A percentile compares a stretch with the other conserved stretches of the same genome.
phyloP scores from a whole-genome alignment of 495 filamentous ascomycete genomes.

The Glutinoglossum americanum region DNA sequence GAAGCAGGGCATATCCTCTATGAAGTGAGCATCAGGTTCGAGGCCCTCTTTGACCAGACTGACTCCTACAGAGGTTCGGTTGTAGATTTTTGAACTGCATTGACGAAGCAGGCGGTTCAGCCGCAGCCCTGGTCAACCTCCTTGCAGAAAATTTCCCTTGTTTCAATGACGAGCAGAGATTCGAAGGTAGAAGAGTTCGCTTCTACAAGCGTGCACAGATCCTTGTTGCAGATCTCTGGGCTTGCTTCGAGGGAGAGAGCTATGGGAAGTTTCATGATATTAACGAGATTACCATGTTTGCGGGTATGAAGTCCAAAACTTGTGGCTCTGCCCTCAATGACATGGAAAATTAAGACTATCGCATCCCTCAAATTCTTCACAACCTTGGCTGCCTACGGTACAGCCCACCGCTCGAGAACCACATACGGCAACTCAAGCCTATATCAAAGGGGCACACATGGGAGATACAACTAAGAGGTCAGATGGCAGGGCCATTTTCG shows the following conservation, averaged over 20 bases:
- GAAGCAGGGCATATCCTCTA: slow-evolving; percentile 72
- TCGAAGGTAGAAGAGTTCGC: slow-evolving; percentile 52
- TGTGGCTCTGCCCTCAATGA: not conserved
- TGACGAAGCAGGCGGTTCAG: slow-evolving; percentile 52
- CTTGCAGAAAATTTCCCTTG: slow-evolving; percentile 61
- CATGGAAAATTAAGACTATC: slow-evolving; percentile 42
- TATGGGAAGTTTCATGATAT: slow-evolving; percentile 74
- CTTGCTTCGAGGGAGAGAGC: slow-evolving; percentile 21
- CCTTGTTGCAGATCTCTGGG: slow-evolving; percentile 54
- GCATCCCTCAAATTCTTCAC: slow-evolving; percentile 84
- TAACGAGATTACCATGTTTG: slow-evolving; percentile 92
- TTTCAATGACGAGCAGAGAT: slow-evolving; percentile 60
- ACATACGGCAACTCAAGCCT: slow-evolving; percentile 36
- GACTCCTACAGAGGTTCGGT: slow-evolving; percentile 41
- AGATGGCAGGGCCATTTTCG: slow-evolving; percentile 3
- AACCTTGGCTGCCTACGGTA: slow-evolving; percentile 64
- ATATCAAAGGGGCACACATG: slow-evolving; percentile 53
- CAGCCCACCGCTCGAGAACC: slow-evolving; percentile 51
- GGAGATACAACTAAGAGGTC: slow-evolving; percentile 74
- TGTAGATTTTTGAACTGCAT: slow-evolving; percentile 57
- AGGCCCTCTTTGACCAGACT: not conserved
- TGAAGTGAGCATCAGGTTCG: slow-evolving; percentile 34
- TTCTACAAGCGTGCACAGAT: slow-evolving; percentile 92
- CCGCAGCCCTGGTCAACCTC: slow-evolving; percentile 63
- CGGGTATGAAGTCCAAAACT: slow-evolving; percentile 23